A percentile compares a stretch with the other conserved stretches of the same genome.
Evolutionary conservation across 805 yeast genomes (phyloP).

Genomic region (Saccharomyces eubayanus): DNA sequence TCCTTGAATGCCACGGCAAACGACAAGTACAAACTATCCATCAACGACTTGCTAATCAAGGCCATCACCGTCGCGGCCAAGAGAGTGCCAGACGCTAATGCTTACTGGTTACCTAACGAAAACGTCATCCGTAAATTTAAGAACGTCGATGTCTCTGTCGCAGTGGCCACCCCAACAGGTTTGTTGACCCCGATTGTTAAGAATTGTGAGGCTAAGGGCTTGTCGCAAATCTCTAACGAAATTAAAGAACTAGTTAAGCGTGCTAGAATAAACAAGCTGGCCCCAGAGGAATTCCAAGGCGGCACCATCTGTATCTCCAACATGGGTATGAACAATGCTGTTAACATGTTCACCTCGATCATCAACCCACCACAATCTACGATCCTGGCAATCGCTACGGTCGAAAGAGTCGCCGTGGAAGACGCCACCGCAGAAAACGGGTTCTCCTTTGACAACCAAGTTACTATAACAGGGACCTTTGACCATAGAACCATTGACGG

Average conservation of each 20-base stretch:
- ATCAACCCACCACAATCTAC: constrained; percentile 97
- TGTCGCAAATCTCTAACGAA: constrained; percentile 69
- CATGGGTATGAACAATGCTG: constrained; percentile 98
- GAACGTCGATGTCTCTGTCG: constrained; percentile 93
- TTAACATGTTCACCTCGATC: constrained; percentile 86
- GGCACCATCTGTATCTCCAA: constrained; percentile 98
- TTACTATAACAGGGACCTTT: constrained; percentile 90
- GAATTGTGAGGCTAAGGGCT: constrained; percentile 81
- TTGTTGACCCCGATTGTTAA: constrained; percentile 92
- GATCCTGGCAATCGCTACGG: constrained; percentile 90
- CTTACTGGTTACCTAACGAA: constrained; percentile 85
- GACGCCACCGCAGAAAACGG: constrained; percentile 88
- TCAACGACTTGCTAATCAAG: constrained; percentile 89
- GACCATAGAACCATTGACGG: constrained; percentile 98
- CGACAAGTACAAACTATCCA: constrained; percentile 83
- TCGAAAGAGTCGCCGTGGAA: constrained; percentile 85
- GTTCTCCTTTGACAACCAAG: constrained; percentile 82
- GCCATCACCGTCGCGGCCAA: constrained; percentile 85
- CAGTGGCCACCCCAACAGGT: constrained; percentile 97
- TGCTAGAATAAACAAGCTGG: constrained; percentile 87
- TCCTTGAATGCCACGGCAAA: constrained; percentile 77
- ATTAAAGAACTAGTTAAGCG: constrained; percentile 91
- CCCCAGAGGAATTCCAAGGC: constrained; percentile 97
- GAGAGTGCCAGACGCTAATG: constrained; percentile 89
- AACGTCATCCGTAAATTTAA: constrained; percentile 87